Evolutionary conservation across 1,284 basidiomycete genomes (phyloP), one percentile per base, ranked within the genome.

Genomic region (Lentinula novae-zelandiae): DNA sequence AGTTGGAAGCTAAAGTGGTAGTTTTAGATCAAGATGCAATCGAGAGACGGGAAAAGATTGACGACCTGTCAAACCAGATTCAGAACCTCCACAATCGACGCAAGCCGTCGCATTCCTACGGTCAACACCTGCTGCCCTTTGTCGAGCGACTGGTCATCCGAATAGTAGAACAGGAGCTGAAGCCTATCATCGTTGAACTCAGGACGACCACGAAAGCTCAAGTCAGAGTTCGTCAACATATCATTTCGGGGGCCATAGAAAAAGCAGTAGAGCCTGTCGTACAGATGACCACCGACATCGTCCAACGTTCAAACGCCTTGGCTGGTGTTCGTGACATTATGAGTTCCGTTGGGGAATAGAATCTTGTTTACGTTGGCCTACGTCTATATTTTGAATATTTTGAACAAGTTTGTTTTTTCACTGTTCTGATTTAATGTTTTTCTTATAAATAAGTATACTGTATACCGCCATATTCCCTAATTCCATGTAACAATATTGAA

Each of bases 101-200:
- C 12, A 34, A 50, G 12, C 9, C 58, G 6, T 27, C 65, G 10
- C 42, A 54, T 22, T 50, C 58, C n/a, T 53, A 57, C 48, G 20
- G n/a, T 42, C 55, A 59, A 5, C 53, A 27, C 2, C 31, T 66
- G 6, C 38, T 55, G 12, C 51, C 58, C 9, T 57, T 51, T 27
- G 61, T 63, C n/a, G 48, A 60, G 44, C 39, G 27, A 12, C 39
- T 60, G 3, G 62, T 66, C 0, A 33, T 56, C 7, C 22, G 31
- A 17, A 64, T 67, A n/a, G 56, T 69, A 10, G 38, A 63, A 53
- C 36, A 39, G 39, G 62, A 68, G 34, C 52, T 69, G 10, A 36
- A 63, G 12, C 68, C 67, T 5, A 60, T 63, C 10, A 52, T 69
- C 8, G 15, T 61, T 17, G 53, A 48, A 12, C 27, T 65, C 2